phyloP scores from a whole-genome alignment of 2,329 filamentous ascomycete species.

The Fusarium longipes region DNA sequence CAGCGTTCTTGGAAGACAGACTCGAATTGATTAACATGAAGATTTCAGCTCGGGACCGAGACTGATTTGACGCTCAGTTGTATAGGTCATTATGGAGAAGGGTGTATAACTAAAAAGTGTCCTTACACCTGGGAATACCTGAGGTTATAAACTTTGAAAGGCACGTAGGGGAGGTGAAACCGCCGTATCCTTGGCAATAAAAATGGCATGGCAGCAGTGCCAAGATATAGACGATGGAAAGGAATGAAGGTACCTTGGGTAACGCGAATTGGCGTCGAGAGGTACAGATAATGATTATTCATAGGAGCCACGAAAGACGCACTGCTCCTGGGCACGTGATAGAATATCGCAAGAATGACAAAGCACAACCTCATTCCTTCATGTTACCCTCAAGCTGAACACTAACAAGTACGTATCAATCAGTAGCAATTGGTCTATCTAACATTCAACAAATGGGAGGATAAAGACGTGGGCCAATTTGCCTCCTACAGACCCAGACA shows the following conservation, averaged over 20 bases:
- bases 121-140: constrained; percentile 9
- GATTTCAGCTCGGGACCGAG: neutral
- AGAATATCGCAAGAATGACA: neutral
- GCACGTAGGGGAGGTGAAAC: constrained; percentile 11
- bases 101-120: constrained; percentile 5
- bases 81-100: neutral
- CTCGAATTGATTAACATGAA: constrained; percentile 5
- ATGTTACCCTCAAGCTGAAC: neutral
- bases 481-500: constrained; percentile 1
- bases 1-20: constrained; percentile 13
- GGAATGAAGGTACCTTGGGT: constrained; percentile 29
- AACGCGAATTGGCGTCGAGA: neutral
- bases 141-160: neutral
- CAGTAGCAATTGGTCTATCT: constrained; percentile 1
- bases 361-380: neutral
- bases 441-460: constrained; percentile 27
- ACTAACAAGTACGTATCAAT: neutral
- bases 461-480: constrained; percentile 22
- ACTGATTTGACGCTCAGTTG: neutral
- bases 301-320: neutral
- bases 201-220: constrained; percentile 7
- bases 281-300: neutral
- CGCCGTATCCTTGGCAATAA: constrained; percentile 13
- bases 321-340: constrained; percentile 21
- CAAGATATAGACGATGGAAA: constrained; percentile 29